Conservation (phyloP, 2,329 filamentous ascomycete species). For the Cladosporium sp. region DNA sequence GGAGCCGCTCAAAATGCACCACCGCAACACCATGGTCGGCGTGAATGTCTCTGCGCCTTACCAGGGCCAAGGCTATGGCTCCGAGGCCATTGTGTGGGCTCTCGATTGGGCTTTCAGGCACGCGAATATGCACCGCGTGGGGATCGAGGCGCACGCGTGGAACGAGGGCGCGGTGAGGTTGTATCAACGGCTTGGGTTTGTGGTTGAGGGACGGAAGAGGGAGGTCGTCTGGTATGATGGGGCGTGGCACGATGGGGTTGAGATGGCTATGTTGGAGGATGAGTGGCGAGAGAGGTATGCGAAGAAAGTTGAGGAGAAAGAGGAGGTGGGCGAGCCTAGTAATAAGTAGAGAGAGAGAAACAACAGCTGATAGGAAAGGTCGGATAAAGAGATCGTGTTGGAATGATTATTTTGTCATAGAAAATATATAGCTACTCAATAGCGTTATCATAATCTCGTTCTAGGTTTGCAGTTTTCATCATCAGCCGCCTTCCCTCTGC, state of each 20-base stretch:
- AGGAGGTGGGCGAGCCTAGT: too few relatives aligned
- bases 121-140: conserved; percentile 43
- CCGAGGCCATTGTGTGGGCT: conserved; percentile 45
- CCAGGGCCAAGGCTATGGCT: conserved; percentile 42
- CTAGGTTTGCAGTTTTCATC: too few relatives aligned
- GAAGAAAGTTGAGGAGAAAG: not conserved
- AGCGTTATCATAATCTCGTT: too few relatives aligned
- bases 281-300: conserved; percentile 33
- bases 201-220: conserved; percentile 39
- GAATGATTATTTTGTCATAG: too few relatives aligned
- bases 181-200: conserved; percentile 45
- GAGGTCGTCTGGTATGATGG: conserved; percentile 43
- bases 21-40: conserved; percentile 40
- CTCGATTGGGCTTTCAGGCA: conserved; percentile 44
- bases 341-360: not conserved
- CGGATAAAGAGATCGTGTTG: too few relatives aligned
- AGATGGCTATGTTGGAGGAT: conserved; percentile 36
- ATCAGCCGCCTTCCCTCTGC: too few relatives aligned
- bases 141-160: conserved; percentile 34
- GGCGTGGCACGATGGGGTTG: conserved; percentile 31
- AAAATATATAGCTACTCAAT: too few relatives aligned
- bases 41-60: conserved; percentile 34
- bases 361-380: too few relatives aligned
- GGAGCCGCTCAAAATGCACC: conserved; percentile 28
- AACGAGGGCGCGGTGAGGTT: conserved; percentile 41